Percentiles rank a stretch among this genome's conserved stretches.
These are phyloP conservation scores for Wickerhamomyces bovis DNA, from an alignment of 805 yeast genomes.

Conservation along the genomic window DNA sequence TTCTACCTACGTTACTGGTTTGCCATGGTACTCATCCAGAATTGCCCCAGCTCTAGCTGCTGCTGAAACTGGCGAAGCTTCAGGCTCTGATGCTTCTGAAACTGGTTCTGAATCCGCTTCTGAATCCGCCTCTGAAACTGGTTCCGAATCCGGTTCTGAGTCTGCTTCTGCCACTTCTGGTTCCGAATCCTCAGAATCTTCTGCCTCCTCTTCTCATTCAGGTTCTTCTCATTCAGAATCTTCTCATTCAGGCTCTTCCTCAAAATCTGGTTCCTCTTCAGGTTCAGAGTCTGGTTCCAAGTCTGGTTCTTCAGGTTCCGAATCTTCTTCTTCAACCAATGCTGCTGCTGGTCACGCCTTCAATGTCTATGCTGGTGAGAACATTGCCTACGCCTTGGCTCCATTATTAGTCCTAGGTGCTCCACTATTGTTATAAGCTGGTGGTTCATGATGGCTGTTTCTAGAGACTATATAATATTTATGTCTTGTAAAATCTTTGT, in stretches of 20 bases:
- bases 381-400: slow-evolving; percentile 12
- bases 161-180: slow-evolving; percentile 1
- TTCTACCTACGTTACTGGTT: slow-evolving; percentile 23
- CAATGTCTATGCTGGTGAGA: slow-evolving; percentile 7
- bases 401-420: slow-evolving; percentile 15
- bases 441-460: too few species aligned
- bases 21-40: slow-evolving; percentile 28
- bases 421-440: slow-evolving; percentile 16
- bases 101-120: neutral
- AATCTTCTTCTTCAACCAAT: slow-evolving; percentile 7
- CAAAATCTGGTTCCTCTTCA: slow-evolving; percentile 8
- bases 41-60: slow-evolving; percentile 12
- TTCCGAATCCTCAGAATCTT: slow-evolving; percentile 4
- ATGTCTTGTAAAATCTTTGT: neutral
- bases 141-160: neutral
- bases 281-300: neutral
- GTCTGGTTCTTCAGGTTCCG: slow-evolving; percentile 9
- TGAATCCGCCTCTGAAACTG: neutral
- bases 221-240: slow-evolving; percentile 7
- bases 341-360: slow-evolving; percentile 5
- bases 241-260: slow-evolving; percentile 8
- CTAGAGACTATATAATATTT: too few species aligned
- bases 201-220: neutral
- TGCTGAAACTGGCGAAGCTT: slow-evolving; percentile 9
- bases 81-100: slow-evolving; percentile 2